phyloP scores from a whole-genome alignment of 441 rosid genomes.

The Isatis lusitanica region DNA sequence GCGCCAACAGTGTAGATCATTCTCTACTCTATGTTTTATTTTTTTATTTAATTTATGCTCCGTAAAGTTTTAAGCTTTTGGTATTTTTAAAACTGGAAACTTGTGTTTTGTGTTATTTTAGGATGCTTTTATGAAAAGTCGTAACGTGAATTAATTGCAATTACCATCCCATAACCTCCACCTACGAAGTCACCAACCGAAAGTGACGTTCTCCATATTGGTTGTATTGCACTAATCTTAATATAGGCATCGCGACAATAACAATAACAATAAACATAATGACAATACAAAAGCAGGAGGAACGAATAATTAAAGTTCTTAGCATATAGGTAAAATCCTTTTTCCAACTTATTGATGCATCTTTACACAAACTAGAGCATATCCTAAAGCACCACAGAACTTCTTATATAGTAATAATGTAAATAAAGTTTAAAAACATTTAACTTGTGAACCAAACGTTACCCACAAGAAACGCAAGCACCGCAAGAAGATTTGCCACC shows the following conservation, averaged over 20 bases:
- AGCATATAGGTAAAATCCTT: background rate
- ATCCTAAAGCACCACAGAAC: background rate
- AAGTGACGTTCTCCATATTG: conserved; percentile 18
- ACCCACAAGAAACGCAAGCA: background rate
- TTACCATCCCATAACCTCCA: conserved; percentile 6
- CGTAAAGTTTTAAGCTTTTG: no score
- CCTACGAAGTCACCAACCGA: conserved; percentile 13
- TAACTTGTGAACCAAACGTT: conserved; percentile 16
- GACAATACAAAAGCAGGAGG: background rate
- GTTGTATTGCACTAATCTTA: conserved; percentile 11
- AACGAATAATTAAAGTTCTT: background rate
- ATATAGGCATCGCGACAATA: background rate
- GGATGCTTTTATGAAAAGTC: background rate
- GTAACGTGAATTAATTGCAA: background rate
- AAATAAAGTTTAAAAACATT: conserved; percentile 1
- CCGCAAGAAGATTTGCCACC: conserved; percentile 18
- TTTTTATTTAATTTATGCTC: no score
- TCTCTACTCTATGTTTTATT: no score
- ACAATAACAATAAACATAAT: background rate
- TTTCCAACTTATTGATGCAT: conserved; percentile 1
- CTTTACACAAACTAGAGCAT: conserved; percentile 11
- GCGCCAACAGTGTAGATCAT: no score
- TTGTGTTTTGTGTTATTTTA: background rate
- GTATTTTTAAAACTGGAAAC: no score
- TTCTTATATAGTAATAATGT: background rate